A percentile compares a stretch with the other conserved stretches of the same genome.
phyloP scores from a whole-genome alignment of 2,329 filamentous ascomycete species.

The Aspergillus eucalypticola region DNA sequence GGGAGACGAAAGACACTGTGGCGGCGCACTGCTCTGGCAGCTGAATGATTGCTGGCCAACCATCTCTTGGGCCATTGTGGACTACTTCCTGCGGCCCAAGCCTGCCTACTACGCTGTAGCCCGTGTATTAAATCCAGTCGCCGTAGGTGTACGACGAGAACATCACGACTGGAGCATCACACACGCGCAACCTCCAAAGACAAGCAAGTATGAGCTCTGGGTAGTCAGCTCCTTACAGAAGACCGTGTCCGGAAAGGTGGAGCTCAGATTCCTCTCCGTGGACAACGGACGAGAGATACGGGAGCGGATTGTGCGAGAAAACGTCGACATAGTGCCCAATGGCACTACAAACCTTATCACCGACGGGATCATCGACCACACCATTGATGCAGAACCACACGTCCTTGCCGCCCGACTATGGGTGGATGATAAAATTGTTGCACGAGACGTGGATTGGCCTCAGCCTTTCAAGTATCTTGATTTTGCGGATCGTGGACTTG shows the following conservation, averaged over 20 bases:
- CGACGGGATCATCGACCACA: constrained; percentile 54
- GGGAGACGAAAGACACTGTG: constrained; percentile 48
- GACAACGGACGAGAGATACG: constrained; percentile 57
- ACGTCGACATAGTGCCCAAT: constrained; percentile 53
- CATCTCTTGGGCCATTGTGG: constrained; percentile 63
- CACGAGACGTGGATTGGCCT: constrained; percentile 61
- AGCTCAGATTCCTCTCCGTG: constrained; percentile 55
- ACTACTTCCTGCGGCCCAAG: constrained; percentile 63
- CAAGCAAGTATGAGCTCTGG: constrained; percentile 58
- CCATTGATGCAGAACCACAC: constrained; percentile 53
- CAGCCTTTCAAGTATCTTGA: constrained; percentile 62
- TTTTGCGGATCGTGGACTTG: constrained; percentile 53
- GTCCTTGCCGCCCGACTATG: constrained; percentile 56
- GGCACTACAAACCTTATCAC: constrained; percentile 54
- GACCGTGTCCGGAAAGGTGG: constrained; percentile 35
- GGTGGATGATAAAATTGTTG: constrained; percentile 53
- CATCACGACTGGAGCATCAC: constrained; percentile 63
- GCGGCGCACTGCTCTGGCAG: constrained; percentile 51
- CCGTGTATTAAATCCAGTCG: constrained; percentile 58
- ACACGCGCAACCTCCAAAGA: constrained; percentile 57
- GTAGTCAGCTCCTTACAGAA: constrained; percentile 53
- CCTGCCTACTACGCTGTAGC: constrained; percentile 63
- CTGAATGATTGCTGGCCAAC: constrained; percentile 59
- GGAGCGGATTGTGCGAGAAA: constrained; percentile 49
- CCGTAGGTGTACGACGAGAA: constrained; percentile 58